Percentiles rank a stretch among this genome's conserved stretches.
phyloP scores from a whole-genome alignment of 2,329 filamentous ascomycete genomes.

The Arthrobotrys iridis region DNA sequence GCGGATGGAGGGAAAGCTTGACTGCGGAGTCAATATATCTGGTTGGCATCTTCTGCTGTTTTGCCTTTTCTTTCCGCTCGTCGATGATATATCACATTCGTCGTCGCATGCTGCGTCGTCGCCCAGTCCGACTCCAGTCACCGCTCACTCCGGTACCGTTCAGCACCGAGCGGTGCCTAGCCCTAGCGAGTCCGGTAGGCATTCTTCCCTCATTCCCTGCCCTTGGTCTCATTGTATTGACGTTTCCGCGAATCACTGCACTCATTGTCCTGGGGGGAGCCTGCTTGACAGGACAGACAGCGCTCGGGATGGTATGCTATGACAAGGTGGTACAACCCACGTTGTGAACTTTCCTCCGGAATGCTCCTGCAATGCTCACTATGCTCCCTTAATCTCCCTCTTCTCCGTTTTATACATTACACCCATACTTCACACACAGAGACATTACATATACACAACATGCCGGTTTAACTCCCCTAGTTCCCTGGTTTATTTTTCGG shows the following conservation, averaged over 20 bases:
- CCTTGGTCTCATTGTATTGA: constrained; percentile 13
- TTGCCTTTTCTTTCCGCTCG: background rate
- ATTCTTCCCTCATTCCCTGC: constrained; percentile 13
- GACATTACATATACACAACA: background rate
- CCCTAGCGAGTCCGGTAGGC: constrained; percentile 33
- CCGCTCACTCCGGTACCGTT: constrained; percentile 36
- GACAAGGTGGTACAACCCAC: constrained; percentile 41
- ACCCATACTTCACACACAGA: background rate
- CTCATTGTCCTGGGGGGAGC: constrained; percentile 1
- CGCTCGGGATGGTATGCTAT: background rate
- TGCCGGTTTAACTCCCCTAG: background rate
- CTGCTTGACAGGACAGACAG: constrained; percentile 17
- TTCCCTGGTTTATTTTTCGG: background rate
- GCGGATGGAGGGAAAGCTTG: constrained; percentile 22
- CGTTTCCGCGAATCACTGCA: constrained; percentile 18
- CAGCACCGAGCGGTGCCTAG: constrained; percentile 18
- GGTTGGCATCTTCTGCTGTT: constrained; percentile 8
- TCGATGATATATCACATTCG: constrained; percentile 15
- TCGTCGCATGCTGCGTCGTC: background rate
- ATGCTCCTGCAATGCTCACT: constrained; percentile 21
- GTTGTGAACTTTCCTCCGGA: constrained; percentile 31
- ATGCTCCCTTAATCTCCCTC: constrained; percentile 4
- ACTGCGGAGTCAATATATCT: constrained; percentile 10
- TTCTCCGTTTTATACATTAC: background rate
- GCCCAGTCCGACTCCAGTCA: constrained; percentile 2